Evolutionary conservation across 1,139 yeast species (phyloP).

Genomic region (Debaryomycetaceae sp.): DNA sequence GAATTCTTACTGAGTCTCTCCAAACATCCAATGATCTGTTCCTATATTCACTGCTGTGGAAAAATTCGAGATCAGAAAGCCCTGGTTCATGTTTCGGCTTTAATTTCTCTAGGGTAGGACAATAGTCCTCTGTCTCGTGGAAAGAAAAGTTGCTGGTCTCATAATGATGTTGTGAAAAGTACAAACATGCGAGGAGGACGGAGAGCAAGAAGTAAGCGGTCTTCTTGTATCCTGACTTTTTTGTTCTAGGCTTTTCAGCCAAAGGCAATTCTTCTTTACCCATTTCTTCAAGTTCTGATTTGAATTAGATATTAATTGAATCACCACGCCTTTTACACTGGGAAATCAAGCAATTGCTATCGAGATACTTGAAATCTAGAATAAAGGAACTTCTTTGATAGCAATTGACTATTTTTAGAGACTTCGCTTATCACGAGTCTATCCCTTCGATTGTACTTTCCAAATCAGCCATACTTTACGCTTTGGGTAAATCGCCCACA

Average conservation of each 20-base stretch:
- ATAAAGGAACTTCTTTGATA: not conserved
- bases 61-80: constrained; percentile 10
- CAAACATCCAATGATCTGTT: not conserved
- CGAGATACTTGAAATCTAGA: too few species aligned
- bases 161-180: not conserved
- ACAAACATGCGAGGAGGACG: not conserved
- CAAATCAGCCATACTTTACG: not conserved
- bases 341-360: not conserved
- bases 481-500: not conserved
- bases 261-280: not conserved
- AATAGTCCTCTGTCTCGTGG: constrained; percentile 1
- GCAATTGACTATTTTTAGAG: too few species aligned
- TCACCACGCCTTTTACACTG: not conserved
- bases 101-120: constrained; percentile 12
- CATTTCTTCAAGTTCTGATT: not conserved
- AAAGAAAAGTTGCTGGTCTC: not conserved
- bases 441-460: not conserved
- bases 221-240: not conserved
- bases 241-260: not conserved
- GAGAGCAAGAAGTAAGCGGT: not conserved
- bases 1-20: constrained; percentile 29
- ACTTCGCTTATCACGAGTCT: not conserved
- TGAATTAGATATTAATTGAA: too few species aligned
- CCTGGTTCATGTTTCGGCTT: constrained; percentile 12
- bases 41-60: constrained; percentile 15